Percentiles rank a stretch among this genome's conserved stretches.
Conservation (phyloP, 306 rosid species). For the Quercus parvula region DNA sequence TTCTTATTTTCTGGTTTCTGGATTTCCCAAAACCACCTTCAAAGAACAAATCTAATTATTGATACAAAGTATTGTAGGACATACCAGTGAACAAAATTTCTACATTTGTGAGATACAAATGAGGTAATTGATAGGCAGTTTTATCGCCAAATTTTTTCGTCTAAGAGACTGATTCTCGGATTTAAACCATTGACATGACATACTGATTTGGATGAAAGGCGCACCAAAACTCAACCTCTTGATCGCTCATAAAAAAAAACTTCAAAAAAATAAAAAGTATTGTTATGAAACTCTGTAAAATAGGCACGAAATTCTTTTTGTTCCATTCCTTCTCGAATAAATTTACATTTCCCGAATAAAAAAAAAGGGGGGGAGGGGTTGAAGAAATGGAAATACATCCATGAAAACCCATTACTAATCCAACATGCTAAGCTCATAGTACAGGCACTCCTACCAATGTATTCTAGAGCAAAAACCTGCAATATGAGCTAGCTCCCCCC, state of each 20-base stretch:
- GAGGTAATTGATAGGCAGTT: no score
- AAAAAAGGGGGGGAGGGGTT: neutral
- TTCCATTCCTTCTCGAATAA: slow-evolving; percentile 48
- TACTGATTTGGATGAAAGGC: no score
- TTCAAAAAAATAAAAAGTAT: neutral
- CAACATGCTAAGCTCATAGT: slow-evolving; percentile 13
- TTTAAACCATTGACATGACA: no score
- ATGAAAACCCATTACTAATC: neutral
- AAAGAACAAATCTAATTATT: no score
- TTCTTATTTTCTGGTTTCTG: neutral
- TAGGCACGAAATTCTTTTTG: neutral
- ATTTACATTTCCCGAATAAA: slow-evolving; percentile 64
- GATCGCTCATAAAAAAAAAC: neutral
- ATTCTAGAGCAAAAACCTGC: slow-evolving; percentile 15
- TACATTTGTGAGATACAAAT: no score
- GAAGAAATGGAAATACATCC: neutral
- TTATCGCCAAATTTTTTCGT: no score
- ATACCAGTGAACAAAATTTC: no score
- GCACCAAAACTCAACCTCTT: no score
- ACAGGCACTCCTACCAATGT: neutral
- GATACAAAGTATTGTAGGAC: no score
- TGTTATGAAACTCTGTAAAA: neutral
- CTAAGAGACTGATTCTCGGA: no score
- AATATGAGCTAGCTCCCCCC: slow-evolving; percentile 6
- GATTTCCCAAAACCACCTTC: neutral